Percentiles rank a stretch among this genome's conserved stretches.
Evolutionary conservation across 2,329 filamentous ascomycete species (phyloP).

Genomic region (Cercospora brassicicola): DNA sequence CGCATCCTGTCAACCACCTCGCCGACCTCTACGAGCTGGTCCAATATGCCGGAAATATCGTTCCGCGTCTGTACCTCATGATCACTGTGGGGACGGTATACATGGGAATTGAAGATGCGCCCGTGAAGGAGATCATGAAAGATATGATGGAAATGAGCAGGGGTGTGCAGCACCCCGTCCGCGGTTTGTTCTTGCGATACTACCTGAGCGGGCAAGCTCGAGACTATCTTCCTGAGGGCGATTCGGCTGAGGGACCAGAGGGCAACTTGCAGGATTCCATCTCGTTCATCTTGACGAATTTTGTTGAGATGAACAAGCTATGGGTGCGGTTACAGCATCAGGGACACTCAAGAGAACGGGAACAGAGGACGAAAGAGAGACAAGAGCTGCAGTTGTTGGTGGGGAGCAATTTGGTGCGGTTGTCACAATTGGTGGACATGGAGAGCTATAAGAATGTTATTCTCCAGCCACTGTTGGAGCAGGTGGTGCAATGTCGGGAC

Average conservation of each 20-base stretch:
- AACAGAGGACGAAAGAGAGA: constrained; percentile 88
- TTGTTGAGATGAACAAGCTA: constrained; percentile 99
- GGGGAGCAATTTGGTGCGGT: constrained; percentile 89
- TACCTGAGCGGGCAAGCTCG: constrained; percentile 93
- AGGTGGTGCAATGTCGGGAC: constrained; percentile 96
- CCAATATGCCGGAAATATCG: constrained; percentile 96
- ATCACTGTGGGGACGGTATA: constrained; percentile 98
- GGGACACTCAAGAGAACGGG: constrained; percentile 90
- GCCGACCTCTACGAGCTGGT: constrained; percentile 97
- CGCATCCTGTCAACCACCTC: constrained; percentile 95
- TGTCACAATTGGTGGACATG: constrained; percentile 93
- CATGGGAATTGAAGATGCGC: constrained; percentile 97
- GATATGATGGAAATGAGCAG: constrained; percentile 99
- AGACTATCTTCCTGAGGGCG: constrained; percentile 76
- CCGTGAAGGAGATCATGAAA: constrained; percentile 99
- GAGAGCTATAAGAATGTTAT: constrained; percentile 92
- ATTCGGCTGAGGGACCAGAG: constrained; percentile 80
- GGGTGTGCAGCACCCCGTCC: constrained; percentile 93
- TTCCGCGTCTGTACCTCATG: constrained; percentile 96
- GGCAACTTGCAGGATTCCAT: constrained; percentile 96
- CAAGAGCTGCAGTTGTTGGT: constrained; percentile 94
- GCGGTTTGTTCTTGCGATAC: constrained; percentile 91
- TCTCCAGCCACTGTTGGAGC: constrained; percentile 82
- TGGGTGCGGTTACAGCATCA: constrained; percentile 98
- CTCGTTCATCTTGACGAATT: constrained; percentile 96